Conservation (phyloP, 306 rosid species). For the Medicago lupulina region DNA sequence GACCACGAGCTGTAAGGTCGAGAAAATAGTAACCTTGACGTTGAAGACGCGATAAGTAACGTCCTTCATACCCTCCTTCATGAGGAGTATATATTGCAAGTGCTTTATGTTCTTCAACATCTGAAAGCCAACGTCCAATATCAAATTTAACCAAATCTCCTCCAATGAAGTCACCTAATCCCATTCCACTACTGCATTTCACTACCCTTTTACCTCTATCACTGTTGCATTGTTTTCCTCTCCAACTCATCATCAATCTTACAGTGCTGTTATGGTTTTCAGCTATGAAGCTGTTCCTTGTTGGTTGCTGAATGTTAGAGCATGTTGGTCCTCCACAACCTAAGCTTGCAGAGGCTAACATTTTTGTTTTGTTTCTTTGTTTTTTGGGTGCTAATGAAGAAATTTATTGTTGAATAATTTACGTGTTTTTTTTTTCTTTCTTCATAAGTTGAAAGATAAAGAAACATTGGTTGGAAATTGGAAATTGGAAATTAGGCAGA, state of each 20-base stretch:
- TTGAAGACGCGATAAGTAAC: constrained; percentile 71
- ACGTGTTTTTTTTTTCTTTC: constrained; percentile 4
- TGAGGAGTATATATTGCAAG: constrained; percentile 91
- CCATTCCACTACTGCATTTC: constrained; percentile 63
- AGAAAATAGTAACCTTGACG: constrained; percentile 92
- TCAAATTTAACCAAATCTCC: constrained; percentile 79
- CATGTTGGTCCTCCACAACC: constrained; percentile 54
- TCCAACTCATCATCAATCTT: constrained; percentile 12
- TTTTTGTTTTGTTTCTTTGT: constrained; percentile 27
- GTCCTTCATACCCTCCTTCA: constrained; percentile 96
- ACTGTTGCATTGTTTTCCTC: constrained; percentile 40
- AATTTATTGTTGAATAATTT: constrained; percentile 21
- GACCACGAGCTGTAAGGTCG: constrained; percentile 85
- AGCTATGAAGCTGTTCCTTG: constrained; percentile 14
- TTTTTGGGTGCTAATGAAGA: neutral
- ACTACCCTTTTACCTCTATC: constrained; percentile 48
- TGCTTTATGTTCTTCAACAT: constrained; percentile 95
- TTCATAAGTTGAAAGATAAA: neutral
- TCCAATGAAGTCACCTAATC: constrained; percentile 79
- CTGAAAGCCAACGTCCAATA: constrained; percentile 82
- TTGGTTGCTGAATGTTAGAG: constrained; percentile 30
- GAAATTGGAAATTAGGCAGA: constrained; percentile 3
- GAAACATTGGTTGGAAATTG: constrained; percentile 4
- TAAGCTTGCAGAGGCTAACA: constrained; percentile 65
- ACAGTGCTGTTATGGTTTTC: constrained; percentile 15